phyloP scores from a whole-genome alignment of 148 eudicot species.

The Rhododendron williamsianum region DNA sequence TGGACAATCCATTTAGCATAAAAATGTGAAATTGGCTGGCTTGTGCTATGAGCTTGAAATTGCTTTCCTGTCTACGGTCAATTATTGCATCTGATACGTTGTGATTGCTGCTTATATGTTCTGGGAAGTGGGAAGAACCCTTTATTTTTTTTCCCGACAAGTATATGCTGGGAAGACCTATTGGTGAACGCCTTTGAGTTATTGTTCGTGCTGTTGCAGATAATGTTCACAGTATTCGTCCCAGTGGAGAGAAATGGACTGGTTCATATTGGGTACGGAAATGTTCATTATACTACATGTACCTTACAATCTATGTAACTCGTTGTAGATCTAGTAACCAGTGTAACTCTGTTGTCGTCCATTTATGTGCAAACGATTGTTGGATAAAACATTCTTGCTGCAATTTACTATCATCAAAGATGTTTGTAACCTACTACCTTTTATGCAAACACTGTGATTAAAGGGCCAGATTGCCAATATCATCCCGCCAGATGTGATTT shows the following conservation, averaged over 20 bases:
- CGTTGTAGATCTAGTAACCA: not conserved
- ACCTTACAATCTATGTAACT: not conserved
- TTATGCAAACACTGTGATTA: not conserved
- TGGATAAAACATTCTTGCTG: not conserved
- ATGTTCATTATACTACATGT: not conserved
- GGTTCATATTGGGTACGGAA: conserved; percentile 69
- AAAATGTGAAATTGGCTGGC: not conserved
- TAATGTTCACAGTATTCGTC: conserved; percentile 71
- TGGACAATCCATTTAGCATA: not conserved
- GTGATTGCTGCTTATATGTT: not conserved
- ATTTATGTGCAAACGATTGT: not conserved
- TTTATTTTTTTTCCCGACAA: not conserved
- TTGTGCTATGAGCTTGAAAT: not conserved
- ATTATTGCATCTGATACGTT: not conserved
- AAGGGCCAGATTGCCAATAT: not conserved
- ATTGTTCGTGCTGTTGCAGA: conserved; percentile 31
- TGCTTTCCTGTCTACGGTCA: not conserved
- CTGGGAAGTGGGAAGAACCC: not conserved
- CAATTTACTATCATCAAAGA: not conserved
- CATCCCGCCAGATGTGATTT: not conserved
- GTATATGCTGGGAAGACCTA: not conserved
- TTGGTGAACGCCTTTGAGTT: not conserved
- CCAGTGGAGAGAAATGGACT: conserved; percentile 59
- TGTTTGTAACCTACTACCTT: not conserved
- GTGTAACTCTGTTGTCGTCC: not conserved